A percentile compares a stretch with the other conserved stretches of the same genome.
phyloP scores from a whole-genome alignment of 2,329 filamentous ascomycete species.

The Colletotrichum gigasporum region DNA sequence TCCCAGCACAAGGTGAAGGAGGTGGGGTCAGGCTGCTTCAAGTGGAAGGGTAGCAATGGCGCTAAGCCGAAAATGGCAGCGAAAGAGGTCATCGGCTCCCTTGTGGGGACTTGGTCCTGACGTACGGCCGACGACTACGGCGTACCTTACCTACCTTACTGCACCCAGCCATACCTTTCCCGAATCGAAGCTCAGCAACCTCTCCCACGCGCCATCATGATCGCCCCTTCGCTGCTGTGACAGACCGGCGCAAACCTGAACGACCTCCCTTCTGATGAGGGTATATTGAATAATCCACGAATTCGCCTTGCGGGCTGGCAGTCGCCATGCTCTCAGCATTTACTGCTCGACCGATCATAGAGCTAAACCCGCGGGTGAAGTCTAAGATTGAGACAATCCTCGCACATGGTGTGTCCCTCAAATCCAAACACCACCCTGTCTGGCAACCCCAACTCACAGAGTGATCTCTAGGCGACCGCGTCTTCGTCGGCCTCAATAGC shows the following conservation, averaged over 20 bases:
- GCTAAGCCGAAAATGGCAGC: background rate
- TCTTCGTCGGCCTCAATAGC: conserved; percentile 91
- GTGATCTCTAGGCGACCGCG: conserved; percentile 76
- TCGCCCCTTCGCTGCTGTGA: conserved; percentile 12
- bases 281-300: conserved; percentile 1
- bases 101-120: conserved; percentile 28
- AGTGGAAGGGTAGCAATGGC: conserved; percentile 6
- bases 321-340: conserved; percentile 93
- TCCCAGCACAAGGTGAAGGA: background rate
- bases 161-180: conserved; percentile 21
- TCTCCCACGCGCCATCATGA: conserved; percentile 23
- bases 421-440: background rate
- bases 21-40: conserved; percentile 19
- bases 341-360: conserved; percentile 93
- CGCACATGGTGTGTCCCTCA: conserved; percentile 73
- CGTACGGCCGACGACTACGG: conserved; percentile 16
- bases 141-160: conserved; percentile 9
- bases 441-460: conserved; percentile 15
- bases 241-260: background rate
- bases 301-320: conserved; percentile 49
- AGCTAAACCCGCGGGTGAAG: conserved; percentile 95
- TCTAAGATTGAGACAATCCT: conserved; percentile 96
- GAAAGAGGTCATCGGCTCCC: conserved; percentile 29
- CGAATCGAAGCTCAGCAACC: conserved; percentile 19
- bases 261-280: conserved; percentile 17